Percentiles rank a stretch among this genome's conserved stretches.
Evolutionary conservation across 1,284 basidiomycete genomes (phyloP).

Genomic region (Rhodofomes roseus): DNA sequence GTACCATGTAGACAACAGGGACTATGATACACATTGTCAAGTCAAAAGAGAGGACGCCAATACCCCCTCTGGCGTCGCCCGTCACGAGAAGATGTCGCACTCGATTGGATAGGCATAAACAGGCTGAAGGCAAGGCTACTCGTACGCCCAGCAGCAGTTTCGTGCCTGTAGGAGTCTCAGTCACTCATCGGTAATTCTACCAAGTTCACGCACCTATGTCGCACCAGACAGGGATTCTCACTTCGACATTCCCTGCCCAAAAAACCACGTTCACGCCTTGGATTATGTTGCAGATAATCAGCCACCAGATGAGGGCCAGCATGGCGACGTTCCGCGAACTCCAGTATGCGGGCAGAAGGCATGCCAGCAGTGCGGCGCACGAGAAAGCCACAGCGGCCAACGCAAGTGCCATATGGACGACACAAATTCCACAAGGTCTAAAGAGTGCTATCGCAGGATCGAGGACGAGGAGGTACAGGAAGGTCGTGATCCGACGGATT

Average conservation of each 20-base stretch:
- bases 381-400: background rate
- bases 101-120: slow-evolving; percentile 42
- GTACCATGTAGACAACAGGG: slow-evolving; percentile 51
- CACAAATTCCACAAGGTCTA: background rate
- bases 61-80: slow-evolving; percentile 8
- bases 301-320: slow-evolving; percentile 46
- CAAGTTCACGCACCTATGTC: slow-evolving; percentile 40
- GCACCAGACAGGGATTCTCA: slow-evolving; percentile 41
- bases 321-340: slow-evolving; percentile 37
- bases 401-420: background rate
- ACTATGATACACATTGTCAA: slow-evolving; percentile 48
- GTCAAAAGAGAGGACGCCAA: slow-evolving; percentile 41
- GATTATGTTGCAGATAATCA: slow-evolving; percentile 38
- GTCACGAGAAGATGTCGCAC: slow-evolving; percentile 18
- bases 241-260: slow-evolving; percentile 37
- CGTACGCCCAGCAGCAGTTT: slow-evolving; percentile 40
- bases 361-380: background rate
- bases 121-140: slow-evolving; percentile 47
- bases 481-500: background rate
- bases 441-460: background rate
- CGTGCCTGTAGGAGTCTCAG: slow-evolving; percentile 29
- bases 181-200: background rate
- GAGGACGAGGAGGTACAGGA: background rate
- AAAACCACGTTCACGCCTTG: slow-evolving; percentile 42
- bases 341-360: background rate